phyloP scores from a whole-genome alignment of 2,329 filamentous ascomycete species.

The Colletotrichum orbiculare region DNA sequence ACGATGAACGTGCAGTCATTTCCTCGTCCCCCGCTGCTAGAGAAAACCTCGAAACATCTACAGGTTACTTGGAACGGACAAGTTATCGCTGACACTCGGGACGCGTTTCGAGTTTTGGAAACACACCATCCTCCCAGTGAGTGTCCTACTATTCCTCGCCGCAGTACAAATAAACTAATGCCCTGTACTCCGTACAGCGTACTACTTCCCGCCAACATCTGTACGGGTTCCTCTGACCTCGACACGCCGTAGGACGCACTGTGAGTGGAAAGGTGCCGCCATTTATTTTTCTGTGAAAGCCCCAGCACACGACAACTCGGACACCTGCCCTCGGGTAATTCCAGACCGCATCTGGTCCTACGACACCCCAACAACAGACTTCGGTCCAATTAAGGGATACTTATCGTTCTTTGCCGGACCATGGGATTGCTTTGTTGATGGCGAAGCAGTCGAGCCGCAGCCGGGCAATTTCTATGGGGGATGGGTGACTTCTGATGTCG shows the following conservation, averaged over 20 bases:
- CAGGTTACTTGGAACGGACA: conserved; percentile 66
- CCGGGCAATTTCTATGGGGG: conserved; percentile 73
- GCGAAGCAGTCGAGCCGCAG: conserved; percentile 68
- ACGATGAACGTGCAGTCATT: conserved; percentile 67
- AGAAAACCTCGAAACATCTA: conserved; percentile 64
- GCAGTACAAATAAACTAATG: conserved; percentile 1
- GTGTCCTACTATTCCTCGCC: conserved; percentile 36
- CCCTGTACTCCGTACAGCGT: conserved; percentile 52
- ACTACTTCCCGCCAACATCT: conserved; percentile 67
- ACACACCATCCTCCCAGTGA: conserved; percentile 71
- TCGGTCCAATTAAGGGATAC: conserved; percentile 64
- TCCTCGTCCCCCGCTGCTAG: conserved; percentile 67
- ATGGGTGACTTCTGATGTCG: conserved; percentile 71
- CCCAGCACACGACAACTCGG: conserved; percentile 44
- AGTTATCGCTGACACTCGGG: conserved; percentile 67
- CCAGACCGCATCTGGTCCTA: conserved; percentile 69
- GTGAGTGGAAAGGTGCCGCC: conserved; percentile 71
- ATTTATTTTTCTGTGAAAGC: conserved; percentile 66
- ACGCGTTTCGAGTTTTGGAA: conserved; percentile 71
- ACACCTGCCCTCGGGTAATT: conserved; percentile 49
- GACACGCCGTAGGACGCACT: conserved; percentile 59
- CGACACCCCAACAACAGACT: conserved; percentile 62
- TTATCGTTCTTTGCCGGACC: conserved; percentile 70
- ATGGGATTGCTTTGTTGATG: conserved; percentile 72
- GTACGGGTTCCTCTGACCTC: conserved; percentile 58